Evolutionary conservation across 129 eudicot genomes (phyloP).

Genomic region (Logfia minima): DNA sequence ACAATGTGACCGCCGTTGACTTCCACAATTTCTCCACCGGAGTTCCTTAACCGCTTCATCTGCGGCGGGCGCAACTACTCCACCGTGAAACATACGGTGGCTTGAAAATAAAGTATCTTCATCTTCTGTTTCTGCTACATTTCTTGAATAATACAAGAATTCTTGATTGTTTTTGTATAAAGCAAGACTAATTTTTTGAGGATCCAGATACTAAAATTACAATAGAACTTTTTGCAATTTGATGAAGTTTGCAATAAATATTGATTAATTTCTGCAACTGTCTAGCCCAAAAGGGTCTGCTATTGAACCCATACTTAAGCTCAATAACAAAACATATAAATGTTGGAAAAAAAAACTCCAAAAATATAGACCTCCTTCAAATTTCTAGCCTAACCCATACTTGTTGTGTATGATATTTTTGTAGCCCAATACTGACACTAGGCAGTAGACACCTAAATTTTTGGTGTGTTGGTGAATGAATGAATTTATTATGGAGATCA

Average conservation of each 20-base stretch:
- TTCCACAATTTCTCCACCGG: slow-evolving; percentile 56
- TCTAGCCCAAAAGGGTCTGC: slow-evolving; percentile 10
- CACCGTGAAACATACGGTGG: slow-evolving; percentile 19
- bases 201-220: slow-evolving; percentile 46
- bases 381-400: not conserved
- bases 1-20: slow-evolving; percentile 85
- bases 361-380: slow-evolving; percentile 9
- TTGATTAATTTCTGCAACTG: not conserved
- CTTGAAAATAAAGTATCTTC: not conserved
- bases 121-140: not conserved
- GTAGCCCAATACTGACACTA: slow-evolving; percentile 11
- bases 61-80: slow-evolving; percentile 20
- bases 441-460: slow-evolving; percentile 1
- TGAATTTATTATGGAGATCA: too few relatives aligned
- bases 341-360: not conserved
- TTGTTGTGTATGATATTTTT: not conserved
- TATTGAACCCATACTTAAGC: not conserved
- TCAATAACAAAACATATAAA: not conserved
- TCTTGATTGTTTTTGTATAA: not conserved
- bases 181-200: slow-evolving; percentile 42
- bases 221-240: not conserved
- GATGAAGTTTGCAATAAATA: too few relatives aligned
- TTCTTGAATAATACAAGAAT: too few relatives aligned
- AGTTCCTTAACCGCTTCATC: slow-evolving; percentile 45
- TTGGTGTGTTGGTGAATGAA: too few relatives aligned